phyloP scores from a whole-genome alignment of 176 grass and related monocot species.

The Zea luxurians region DNA sequence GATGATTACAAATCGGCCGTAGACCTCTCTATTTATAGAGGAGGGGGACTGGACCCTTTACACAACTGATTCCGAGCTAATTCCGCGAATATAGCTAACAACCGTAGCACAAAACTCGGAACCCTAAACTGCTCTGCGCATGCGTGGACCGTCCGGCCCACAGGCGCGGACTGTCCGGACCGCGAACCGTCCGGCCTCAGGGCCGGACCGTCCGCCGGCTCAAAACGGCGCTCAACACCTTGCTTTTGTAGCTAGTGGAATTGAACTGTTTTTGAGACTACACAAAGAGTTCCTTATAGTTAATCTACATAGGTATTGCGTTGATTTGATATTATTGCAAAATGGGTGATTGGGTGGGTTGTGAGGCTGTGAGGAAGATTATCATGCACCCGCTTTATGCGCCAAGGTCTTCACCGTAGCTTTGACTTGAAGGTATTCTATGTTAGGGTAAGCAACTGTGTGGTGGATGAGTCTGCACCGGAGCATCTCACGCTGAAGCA shows the following conservation, averaged over 20 bases:
- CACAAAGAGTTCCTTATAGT: conserved; percentile 14
- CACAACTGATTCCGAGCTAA: too few relatives aligned
- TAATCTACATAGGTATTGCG: conserved; percentile 25
- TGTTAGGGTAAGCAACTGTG: conserved; percentile 69
- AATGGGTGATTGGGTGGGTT: conserved; percentile 47
- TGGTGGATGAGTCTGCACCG: conserved; percentile 64
- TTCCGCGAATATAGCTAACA: too few relatives aligned
- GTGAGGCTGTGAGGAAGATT: conserved; percentile 72
- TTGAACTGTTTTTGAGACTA: neutral
- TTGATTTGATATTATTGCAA: conserved; percentile 2
- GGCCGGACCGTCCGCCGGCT: too few relatives aligned
- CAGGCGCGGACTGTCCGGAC: too few relatives aligned
- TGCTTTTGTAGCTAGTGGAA: conserved; percentile 16
- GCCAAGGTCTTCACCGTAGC: conserved; percentile 78
- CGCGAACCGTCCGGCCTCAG: too few relatives aligned
- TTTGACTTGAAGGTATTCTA: conserved; percentile 91
- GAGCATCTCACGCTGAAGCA: conserved; percentile 77
- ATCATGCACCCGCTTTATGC: conserved; percentile 85
- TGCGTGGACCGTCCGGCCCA: too few relatives aligned
- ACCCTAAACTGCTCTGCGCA: too few relatives aligned
- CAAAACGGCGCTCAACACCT: too few relatives aligned
- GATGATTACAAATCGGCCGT: too few relatives aligned
- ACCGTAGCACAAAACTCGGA: too few relatives aligned
- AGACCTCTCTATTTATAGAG: too few relatives aligned
- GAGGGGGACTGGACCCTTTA: too few relatives aligned